These are phyloP conservation scores for Moesziomyces sp. DNA, from an alignment of 1,284 basidiomycete species.

Conservation along the genomic window DNA sequence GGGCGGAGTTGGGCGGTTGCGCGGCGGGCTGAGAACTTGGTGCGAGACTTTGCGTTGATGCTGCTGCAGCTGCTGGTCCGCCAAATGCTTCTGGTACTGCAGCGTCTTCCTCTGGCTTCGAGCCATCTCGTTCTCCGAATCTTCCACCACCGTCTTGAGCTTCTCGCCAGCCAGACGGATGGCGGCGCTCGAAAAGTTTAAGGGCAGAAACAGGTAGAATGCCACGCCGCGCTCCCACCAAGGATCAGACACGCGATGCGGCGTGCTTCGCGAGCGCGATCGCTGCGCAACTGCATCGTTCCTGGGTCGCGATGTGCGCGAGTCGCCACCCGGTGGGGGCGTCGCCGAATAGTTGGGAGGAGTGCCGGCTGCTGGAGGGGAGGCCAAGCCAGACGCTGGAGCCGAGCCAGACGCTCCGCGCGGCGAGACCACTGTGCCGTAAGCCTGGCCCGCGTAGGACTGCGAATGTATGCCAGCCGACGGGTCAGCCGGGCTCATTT, in stretches of 20 bases:
- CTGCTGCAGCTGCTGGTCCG: conserved; percentile 41
- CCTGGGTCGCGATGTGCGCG: neutral
- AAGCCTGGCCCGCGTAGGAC: conserved; percentile 1
- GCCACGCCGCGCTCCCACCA: conserved; percentile 50
- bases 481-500: conserved; percentile 7
- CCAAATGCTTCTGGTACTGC: conserved; percentile 42
- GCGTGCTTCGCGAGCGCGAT: conserved; percentile 6
- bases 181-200: conserved; percentile 48
- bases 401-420: conserved; percentile 6
- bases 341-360: conserved; percentile 2
- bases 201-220: conserved; percentile 52
- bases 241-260: conserved; percentile 31
- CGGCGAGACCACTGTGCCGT: conserved; percentile 10
- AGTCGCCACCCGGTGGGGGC: neutral
- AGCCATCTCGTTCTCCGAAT: conserved; percentile 33
- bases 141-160: conserved; percentile 35
- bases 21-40: conserved; percentile 21
- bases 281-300: neutral
- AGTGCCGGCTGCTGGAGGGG: conserved; percentile 2
- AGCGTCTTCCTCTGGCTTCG: conserved; percentile 37
- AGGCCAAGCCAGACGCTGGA: neutral
- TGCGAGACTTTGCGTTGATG: conserved; percentile 26
- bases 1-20: conserved; percentile 11
- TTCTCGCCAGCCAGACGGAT: conserved; percentile 49
- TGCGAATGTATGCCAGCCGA: conserved; percentile 6